Conservation (phyloP, 2,329 filamentous ascomycete species). For the Exophiala xenobiotica region DNA sequence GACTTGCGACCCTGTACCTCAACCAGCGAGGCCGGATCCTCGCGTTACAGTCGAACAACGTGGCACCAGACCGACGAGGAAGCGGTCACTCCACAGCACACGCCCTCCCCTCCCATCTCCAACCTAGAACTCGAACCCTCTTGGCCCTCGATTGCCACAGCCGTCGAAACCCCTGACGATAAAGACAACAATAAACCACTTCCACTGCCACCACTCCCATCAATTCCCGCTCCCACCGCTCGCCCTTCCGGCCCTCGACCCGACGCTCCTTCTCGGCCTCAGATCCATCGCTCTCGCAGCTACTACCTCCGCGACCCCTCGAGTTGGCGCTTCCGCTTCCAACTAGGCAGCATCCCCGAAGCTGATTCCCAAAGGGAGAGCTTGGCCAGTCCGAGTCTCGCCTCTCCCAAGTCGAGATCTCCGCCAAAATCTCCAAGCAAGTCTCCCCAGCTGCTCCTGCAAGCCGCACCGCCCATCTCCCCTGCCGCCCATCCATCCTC, state of each 20-base stretch:
- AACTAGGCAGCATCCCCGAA: not conserved
- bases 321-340: not conserved
- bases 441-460: not conserved
- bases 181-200: conserved; percentile 4
- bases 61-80: conserved; percentile 34
- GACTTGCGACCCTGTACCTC: not conserved
- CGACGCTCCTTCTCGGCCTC: not conserved
- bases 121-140: conserved; percentile 35
- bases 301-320: not conserved
- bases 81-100: conserved; percentile 33
- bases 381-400: not conserved
- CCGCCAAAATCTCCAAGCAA: not conserved
- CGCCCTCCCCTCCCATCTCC: conserved; percentile 18
- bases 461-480: not conserved
- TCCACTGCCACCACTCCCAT: conserved; percentile 5
- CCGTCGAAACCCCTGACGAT: not conserved
- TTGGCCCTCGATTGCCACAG: conserved; percentile 36
- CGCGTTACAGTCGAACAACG: conserved; percentile 40
- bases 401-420: not conserved
- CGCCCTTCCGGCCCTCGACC: conserved; percentile 15
- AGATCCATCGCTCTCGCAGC: not conserved
- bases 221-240: not conserved
- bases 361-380: not conserved
- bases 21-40: not conserved
- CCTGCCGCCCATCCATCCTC: not conserved